Conservation (phyloP, 2,329 filamentous ascomycete species). For the Aspergillus cejpii region DNA sequence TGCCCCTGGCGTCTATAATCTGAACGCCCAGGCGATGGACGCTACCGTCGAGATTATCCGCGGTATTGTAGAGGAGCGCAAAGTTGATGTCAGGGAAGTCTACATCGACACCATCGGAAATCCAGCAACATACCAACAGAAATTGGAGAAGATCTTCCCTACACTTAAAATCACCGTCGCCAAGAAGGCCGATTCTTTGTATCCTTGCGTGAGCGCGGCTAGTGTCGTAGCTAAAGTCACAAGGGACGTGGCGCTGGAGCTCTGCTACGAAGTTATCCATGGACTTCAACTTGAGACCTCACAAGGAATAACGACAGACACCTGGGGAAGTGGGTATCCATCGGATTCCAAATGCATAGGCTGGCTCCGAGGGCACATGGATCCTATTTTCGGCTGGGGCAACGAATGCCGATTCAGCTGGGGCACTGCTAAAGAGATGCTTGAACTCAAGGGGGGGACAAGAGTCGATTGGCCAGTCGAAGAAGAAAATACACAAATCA, state of each 20-base stretch:
- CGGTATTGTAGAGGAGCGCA: conserved; percentile 61
- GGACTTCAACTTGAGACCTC: conserved; percentile 26
- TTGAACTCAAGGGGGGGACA: conserved; percentile 66
- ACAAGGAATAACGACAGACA: conserved; percentile 33
- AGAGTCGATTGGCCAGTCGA: conserved; percentile 78
- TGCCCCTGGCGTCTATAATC: conserved; percentile 60
- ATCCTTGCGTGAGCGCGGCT: conserved; percentile 86
- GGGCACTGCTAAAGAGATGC: conserved; percentile 88
- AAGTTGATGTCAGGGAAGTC: conserved; percentile 79
- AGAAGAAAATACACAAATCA: conserved; percentile 65
- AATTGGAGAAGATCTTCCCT: conserved; percentile 77
- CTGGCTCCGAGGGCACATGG: conserved; percentile 83
- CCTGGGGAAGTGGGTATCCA: conserved; percentile 91
- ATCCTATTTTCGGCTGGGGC: conserved; percentile 93
- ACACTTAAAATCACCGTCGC: conserved; percentile 66
- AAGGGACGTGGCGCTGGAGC: conserved; percentile 78
- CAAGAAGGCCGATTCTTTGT: conserved; percentile 88
- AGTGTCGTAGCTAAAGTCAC: conserved; percentile 96
- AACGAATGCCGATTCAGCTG: conserved; percentile 90
- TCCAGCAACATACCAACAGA: conserved; percentile 75
- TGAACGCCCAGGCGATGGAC: conserved; percentile 94
- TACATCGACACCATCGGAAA: conserved; percentile 93
- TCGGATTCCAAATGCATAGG: conserved; percentile 71
- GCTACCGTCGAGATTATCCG: conserved; percentile 77
- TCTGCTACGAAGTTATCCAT: conserved; percentile 57